These are phyloP conservation scores for Batkoa obscura DNA, from an alignment of 371 early-diverging fungal genomes.

Conservation along the genomic window DNA sequence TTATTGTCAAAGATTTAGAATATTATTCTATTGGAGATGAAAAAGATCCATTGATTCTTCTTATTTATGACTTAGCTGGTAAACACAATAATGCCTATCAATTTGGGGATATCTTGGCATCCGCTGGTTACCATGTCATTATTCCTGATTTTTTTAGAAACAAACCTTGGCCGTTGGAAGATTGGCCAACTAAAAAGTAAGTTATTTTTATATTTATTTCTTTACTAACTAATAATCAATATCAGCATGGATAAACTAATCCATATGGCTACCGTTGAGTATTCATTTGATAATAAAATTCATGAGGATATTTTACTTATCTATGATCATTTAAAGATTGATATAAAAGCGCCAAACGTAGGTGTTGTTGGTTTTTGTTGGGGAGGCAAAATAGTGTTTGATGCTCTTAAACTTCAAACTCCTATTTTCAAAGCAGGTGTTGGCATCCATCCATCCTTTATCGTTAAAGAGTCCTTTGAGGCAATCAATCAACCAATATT, in stretches of 20 bases:
- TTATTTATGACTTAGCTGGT: conserved; percentile 27
- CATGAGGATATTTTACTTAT: no score
- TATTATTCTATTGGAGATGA: conserved; percentile 19
- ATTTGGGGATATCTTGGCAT: conserved; percentile 36
- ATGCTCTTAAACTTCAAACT: neutral
- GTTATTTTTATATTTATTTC: no score
- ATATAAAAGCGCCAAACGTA: no score
- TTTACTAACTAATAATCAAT: no score
- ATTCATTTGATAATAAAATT: no score
- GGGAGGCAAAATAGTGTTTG: neutral
- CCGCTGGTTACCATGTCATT: conserved; percentile 30
- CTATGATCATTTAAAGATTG: no score
- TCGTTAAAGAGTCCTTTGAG: neutral
- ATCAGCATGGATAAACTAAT: no score
- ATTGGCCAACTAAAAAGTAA: conserved; percentile 5
- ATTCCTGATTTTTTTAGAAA: conserved; percentile 42
- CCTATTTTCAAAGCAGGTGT: conserved; percentile 23
- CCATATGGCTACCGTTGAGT: no score
- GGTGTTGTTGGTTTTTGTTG: conserved; percentile 5
- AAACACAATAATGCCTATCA: conserved; percentile 30
- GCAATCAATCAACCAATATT: neutral
- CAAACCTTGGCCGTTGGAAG: conserved; percentile 14
- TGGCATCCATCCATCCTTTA: conserved; percentile 26
- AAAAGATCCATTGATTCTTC: conserved; percentile 19
- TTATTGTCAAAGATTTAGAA: conserved; percentile 18